Conservation (phyloP, 495 filamentous ascomycete genomes). For the Podospora pseudocomata region DNA sequence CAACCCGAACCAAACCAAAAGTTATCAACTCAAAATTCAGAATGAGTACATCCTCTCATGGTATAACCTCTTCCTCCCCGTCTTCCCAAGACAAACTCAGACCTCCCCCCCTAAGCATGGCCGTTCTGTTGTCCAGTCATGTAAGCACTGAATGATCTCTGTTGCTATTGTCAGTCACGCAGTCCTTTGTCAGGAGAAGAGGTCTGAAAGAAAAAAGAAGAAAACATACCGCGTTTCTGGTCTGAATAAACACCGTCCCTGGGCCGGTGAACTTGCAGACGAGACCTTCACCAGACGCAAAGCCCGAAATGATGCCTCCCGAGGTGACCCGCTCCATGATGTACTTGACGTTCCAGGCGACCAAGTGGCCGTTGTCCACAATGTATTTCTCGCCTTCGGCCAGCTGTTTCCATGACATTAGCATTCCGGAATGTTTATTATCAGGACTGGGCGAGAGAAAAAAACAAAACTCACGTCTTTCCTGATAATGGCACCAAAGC, state of each 20-base stretch:
- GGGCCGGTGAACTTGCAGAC: slow-evolving; percentile 93
- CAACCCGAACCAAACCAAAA: neutral
- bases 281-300: slow-evolving; percentile 77
- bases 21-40: neutral
- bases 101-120: slow-evolving; percentile 10
- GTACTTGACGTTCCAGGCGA: slow-evolving; percentile 97
- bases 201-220: neutral
- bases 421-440: neutral
- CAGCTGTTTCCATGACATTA: slow-evolving; percentile 47
- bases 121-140: slow-evolving; percentile 40
- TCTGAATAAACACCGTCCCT: slow-evolving; percentile 91
- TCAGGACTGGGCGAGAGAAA: neutral
- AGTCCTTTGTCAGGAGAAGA: neutral
- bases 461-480: slow-evolving; percentile 72
- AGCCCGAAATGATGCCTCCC: slow-evolving; percentile 78
- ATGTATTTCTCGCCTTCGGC: slow-evolving; percentile 77
- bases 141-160: slow-evolving; percentile 46
- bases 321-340: slow-evolving; percentile 81
- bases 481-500: slow-evolving; percentile 90
- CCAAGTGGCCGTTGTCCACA: slow-evolving; percentile 92
- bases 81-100: neutral
- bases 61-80: neutral
- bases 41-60: neutral
- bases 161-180: slow-evolving; percentile 14
- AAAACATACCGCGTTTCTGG: slow-evolving; percentile 69